phyloP scores from a whole-genome alignment of 139 green algal species.

The Picochlorum sp. region DNA sequence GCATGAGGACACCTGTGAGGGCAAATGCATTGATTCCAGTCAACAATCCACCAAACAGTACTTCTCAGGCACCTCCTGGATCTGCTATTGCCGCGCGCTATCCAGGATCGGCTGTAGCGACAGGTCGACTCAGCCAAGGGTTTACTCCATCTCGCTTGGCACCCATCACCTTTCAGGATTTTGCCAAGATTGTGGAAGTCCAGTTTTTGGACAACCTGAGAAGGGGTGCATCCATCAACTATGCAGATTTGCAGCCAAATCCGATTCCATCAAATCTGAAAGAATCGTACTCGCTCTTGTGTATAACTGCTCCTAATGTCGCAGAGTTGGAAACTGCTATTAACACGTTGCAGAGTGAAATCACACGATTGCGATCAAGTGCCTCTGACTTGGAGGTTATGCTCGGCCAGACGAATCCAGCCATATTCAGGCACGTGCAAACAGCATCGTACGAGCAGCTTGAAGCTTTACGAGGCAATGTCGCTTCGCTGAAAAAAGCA shows the following conservation, averaged over 20 bases:
- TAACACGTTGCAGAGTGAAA: slow-evolving; percentile 41
- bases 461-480: slow-evolving; percentile 38
- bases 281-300: slow-evolving; percentile 35
- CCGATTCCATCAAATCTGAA: slow-evolving; percentile 27
- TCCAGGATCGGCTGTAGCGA: slow-evolving; percentile 16
- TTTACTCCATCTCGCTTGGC: slow-evolving; percentile 12
- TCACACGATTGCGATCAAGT: slow-evolving; percentile 24
- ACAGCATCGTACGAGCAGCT: slow-evolving; percentile 24
- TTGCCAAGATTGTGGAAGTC: slow-evolving; percentile 54
- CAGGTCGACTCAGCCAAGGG: slow-evolving; percentile 4
- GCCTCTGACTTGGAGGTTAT: slow-evolving; percentile 32
- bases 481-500: slow-evolving; percentile 51
- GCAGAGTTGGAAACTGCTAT: slow-evolving; percentile 40
- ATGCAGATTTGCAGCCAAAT: slow-evolving; percentile 42
- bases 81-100: slow-evolving; percentile 11
- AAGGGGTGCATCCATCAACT: slow-evolving; percentile 59
- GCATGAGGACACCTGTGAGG: slow-evolving; percentile 1
- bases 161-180: slow-evolving; percentile 56
- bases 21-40: slow-evolving; percentile 4
- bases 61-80: slow-evolving; percentile 9
- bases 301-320: slow-evolving; percentile 15
- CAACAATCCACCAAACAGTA: background rate
- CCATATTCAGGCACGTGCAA: slow-evolving; percentile 42
- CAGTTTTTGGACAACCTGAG: slow-evolving; percentile 72
- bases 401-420: slow-evolving; percentile 42